phyloP scores from a whole-genome alignment of 2,329 filamentous ascomycete species.

The Dendryphion nanum region DNA sequence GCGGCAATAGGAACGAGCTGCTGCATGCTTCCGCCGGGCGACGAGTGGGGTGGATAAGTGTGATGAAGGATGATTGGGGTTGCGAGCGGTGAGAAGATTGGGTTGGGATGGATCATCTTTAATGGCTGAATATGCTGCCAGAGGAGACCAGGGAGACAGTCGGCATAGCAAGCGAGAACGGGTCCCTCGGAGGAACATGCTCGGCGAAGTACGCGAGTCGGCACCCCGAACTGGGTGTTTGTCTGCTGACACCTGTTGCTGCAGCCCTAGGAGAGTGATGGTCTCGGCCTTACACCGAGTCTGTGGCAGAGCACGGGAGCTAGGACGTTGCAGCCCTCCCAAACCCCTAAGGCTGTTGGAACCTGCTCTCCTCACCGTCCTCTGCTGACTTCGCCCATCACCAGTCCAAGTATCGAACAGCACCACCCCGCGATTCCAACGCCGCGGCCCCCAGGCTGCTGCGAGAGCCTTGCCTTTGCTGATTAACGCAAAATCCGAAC shows the following conservation, averaged over 20 bases:
- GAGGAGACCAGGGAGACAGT: neutral
- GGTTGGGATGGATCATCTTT: neutral
- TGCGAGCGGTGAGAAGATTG: conserved; percentile 4
- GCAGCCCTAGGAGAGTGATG: conserved; percentile 8
- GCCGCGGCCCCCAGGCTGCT: too few species aligned
- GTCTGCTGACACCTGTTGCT: conserved; percentile 1
- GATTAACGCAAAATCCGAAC: too few species aligned
- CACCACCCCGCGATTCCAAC: too few species aligned
- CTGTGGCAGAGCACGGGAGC: conserved; percentile 7
- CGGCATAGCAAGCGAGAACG: too few species aligned
- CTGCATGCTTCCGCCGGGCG: conserved; percentile 2
- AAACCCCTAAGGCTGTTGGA: conserved; percentile 4
- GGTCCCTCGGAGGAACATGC: too few species aligned
- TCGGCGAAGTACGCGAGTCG: too few species aligned
- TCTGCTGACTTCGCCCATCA: too few species aligned
- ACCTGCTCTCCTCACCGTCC: neutral
- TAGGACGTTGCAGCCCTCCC: conserved; percentile 9
- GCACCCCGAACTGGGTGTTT: neutral
- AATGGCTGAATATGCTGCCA: neutral
- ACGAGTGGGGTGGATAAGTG: conserved; percentile 1
- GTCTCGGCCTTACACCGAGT: neutral
- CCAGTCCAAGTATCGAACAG: too few species aligned
- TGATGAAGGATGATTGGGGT: conserved; percentile 4
- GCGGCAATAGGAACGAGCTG: conserved; percentile 3
- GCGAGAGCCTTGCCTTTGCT: too few species aligned